Base-by-base conservation (phyloP, 495 filamentous ascomycete species). In the Aspergillus nidulans region DNA sequence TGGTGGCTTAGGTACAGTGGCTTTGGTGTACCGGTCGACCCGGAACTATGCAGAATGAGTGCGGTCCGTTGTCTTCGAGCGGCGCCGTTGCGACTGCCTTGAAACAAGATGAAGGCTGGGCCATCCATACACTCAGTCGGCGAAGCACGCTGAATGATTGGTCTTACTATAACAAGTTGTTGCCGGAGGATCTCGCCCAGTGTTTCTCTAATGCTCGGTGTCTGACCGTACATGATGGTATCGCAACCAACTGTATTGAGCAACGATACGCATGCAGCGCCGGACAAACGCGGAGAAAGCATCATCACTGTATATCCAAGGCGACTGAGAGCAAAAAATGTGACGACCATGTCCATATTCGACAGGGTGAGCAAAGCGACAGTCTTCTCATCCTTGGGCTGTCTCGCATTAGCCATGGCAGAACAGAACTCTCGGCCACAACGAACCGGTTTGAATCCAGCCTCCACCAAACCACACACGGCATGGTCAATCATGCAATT, bases 1-100 rank as follows among this genome's bases (percentile, higher is more conserved):
- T 63, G 60, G 45, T 78, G 70, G 19, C 66, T 69, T 18, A 76
- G 63, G 46, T 61, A 68, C 0, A 81, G 55, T 1, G 81, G 78
- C 55, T 85, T 85, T 0, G 81, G 82, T 9, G 73, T 70, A 0
- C 82, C 81, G 1, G 81, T 85, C 0, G 80, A 82, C 2, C 82
- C 82, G 0, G 80, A 83, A 0, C 79, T 83, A 60, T 85, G 82
- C 41, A 79, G 66, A 13, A 84, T 82, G 36, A 81, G 54, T 6
- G 68, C 59, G 48, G 60, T 65, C 62, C 72, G 59, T 62, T 60
- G 75, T 66, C 36, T 62, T 30, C 58, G 67, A 1, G 39, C 41
- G 23, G 67, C 62, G 0, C 61, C 56, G 24, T 65, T 64, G 2
- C 61, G 63, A 45, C 61, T 67, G 7, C 63, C 64, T 45, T 77